Conservation (phyloP, 2,329 filamentous ascomycete species). For the Aspergillus transmontanensis region DNA sequence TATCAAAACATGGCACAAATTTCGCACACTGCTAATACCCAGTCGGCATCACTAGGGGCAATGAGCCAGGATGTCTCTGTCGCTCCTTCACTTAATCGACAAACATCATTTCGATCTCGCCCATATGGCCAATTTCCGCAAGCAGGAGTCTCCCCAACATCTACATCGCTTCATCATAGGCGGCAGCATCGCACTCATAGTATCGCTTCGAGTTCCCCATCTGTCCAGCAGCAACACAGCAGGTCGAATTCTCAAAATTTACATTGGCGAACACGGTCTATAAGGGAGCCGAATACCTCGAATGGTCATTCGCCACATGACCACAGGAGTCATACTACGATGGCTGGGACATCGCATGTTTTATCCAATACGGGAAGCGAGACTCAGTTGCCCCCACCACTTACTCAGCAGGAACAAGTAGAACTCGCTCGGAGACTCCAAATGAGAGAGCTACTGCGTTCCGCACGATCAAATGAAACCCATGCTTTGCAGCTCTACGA, state of each 20-base stretch:
- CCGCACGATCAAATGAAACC: constrained; percentile 11
- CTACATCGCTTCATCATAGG: constrained; percentile 13
- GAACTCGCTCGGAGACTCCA: constrained; percentile 12
- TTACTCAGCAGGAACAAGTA: constrained; percentile 10
- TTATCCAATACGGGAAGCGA: neutral
- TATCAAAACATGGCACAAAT: neutral
- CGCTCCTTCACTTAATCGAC: neutral
- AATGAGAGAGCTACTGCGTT: constrained; percentile 14
- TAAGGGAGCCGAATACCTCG: neutral
- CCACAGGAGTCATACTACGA: neutral
- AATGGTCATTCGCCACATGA: neutral
- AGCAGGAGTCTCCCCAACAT: constrained; percentile 7
- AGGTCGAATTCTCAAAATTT: constrained; percentile 4
- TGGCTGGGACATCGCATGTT: constrained; percentile 1
- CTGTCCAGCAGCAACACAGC: constrained; percentile 6
- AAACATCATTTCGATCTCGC: constrained; percentile 2
- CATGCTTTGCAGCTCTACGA: constrained; percentile 15
- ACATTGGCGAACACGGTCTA: constrained; percentile 13
- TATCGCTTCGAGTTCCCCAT: constrained; percentile 3
- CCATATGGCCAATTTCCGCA: constrained; percentile 11
- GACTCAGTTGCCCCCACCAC: neutral
- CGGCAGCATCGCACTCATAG: constrained; percentile 14
- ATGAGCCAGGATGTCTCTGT: neutral
- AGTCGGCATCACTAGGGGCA: neutral
- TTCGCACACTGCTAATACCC: neutral